Base-by-base conservation (phyloP, 192 early-diverging fungal genomes). In the Rhizophagus clarus region DNA sequence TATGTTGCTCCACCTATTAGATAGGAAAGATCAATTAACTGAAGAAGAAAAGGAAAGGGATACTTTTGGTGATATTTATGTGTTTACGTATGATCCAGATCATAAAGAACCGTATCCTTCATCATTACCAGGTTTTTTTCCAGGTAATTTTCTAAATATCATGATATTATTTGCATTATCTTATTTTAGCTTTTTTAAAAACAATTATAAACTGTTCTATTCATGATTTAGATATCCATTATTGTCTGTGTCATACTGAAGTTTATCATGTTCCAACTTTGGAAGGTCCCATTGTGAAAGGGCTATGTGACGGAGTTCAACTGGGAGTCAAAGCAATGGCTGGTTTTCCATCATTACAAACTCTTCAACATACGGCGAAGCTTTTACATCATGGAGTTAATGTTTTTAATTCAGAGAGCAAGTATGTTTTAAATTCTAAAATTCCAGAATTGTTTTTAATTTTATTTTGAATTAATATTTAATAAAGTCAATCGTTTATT, bases 261-360 rank as follows among this genome's bases (percentile, higher is more conserved):
- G 40, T 82, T 0, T 96, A 89, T 51, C 72, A 90, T 24, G 84
- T 95, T 45, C 93, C 94, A 3, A 87, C 83, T 29, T 83, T 95
- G 14, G 88, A 89, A 24, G 84, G 84, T 15, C 84, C 88, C 5
- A 40, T 95, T 9, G 72, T 83, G 40, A 89, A 90, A 61, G 90
- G 91, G 0, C 86, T 97, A 74, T 87, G 90, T 67, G 49, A 83
- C 20, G 94, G 92, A n/a, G 88, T 91, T 1, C 82, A 83, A 31
- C 82, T 89, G 20, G 95, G 96, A 5, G 87, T 84, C 14, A 81
- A 84, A 71, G 80, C 91, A 24, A 85, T 92, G 22, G 86, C 96
- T 20, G 98, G 98, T 31, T 99, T 99, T 82, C 98, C 98, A 20
- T 90, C 95, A 9, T 82, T 99, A 77, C 83, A 95, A 70, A 96